Conservation (phyloP, 495 filamentous ascomycete species). For the Bryoglossum gracile region DNA sequence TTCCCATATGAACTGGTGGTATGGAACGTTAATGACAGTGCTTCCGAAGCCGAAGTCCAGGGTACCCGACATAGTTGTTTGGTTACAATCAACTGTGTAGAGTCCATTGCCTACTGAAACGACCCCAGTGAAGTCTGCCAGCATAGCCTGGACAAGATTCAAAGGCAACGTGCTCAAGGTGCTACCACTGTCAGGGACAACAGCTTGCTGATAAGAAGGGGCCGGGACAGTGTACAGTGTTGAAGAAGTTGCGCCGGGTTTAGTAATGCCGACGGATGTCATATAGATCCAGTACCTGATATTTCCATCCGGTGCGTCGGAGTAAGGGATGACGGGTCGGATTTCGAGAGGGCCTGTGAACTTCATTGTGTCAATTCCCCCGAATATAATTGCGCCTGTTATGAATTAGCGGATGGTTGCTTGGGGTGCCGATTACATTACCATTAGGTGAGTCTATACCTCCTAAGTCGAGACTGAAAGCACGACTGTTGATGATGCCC, state of each 20-base stretch:
- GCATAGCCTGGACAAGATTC: slow-evolving; percentile 45
- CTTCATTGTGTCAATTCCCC: slow-evolving; percentile 71
- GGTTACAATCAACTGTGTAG: slow-evolving; percentile 54
- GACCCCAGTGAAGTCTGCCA: slow-evolving; percentile 40
- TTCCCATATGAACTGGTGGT: slow-evolving; percentile 63
- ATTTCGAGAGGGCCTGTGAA: slow-evolving; percentile 51
- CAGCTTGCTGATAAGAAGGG: slow-evolving; percentile 35
- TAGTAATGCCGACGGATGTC: slow-evolving; percentile 43
- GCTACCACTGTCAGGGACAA: slow-evolving; percentile 63
- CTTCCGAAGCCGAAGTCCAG: slow-evolving; percentile 56
- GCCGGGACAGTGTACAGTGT: slow-evolving; percentile 33
- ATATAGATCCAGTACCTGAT: slow-evolving; percentile 29
- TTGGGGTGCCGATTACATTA: slow-evolving; percentile 15
- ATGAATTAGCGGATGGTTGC: slow-evolving; percentile 28
- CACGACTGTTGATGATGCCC: slow-evolving; percentile 57
- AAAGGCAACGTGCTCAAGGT: slow-evolving; percentile 62
- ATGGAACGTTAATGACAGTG: slow-evolving; percentile 49
- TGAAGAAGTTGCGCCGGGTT: slow-evolving; percentile 32
- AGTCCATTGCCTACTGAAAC: slow-evolving; percentile 42
- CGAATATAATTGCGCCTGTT: slow-evolving; percentile 70
- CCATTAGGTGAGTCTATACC: slow-evolving; percentile 25
- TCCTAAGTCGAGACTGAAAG: slow-evolving; percentile 65
- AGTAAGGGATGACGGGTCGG: slow-evolving; percentile 21
- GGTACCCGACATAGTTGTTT: slow-evolving; percentile 43
- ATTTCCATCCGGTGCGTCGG: slow-evolving; percentile 6